A percentile compares a stretch with the other conserved stretches of the same genome.
phyloP scores from a whole-genome alignment of 2,329 filamentous ascomycete species.

The Exophiala lecanii-corni region DNA sequence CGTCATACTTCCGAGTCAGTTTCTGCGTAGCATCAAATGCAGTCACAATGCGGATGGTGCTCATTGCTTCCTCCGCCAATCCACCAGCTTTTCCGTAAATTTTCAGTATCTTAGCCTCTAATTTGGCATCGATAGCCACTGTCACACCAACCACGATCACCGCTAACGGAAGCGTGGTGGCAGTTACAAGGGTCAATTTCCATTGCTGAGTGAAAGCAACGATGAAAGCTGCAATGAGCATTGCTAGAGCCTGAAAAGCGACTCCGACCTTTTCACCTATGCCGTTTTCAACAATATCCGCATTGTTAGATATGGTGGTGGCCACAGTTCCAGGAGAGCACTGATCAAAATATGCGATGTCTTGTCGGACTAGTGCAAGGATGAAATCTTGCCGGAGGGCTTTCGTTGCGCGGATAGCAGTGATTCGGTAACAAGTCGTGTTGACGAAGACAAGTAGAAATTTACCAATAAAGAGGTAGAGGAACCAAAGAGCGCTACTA shows the following conservation, averaged over 20 bases:
- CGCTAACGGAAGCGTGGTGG: slow-evolving; percentile 45
- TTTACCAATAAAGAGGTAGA: slow-evolving; percentile 65
- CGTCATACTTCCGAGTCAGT: slow-evolving; percentile 28
- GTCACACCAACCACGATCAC: slow-evolving; percentile 23
- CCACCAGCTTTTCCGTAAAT: slow-evolving; percentile 40
- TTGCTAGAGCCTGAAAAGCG: slow-evolving; percentile 18
- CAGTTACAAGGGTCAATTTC: slow-evolving; percentile 41
- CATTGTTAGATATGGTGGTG: slow-evolving; percentile 26
- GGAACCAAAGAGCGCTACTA: slow-evolving; percentile 56
- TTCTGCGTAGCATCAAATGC: slow-evolving; percentile 35
- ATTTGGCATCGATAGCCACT: slow-evolving; percentile 22
- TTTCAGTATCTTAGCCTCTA: slow-evolving; percentile 25
- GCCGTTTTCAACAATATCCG: slow-evolving; percentile 23
- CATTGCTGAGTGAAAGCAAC: slow-evolving; percentile 35
- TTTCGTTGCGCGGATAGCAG: slow-evolving; percentile 29
- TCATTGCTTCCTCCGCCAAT: slow-evolving; percentile 47
- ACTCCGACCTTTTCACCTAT: slow-evolving; percentile 25
- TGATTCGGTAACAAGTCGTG: slow-evolving; percentile 49
- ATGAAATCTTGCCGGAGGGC: slow-evolving; percentile 25
- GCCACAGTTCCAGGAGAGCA: slow-evolving; percentile 24
- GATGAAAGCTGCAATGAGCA: slow-evolving; percentile 7
- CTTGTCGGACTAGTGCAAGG: slow-evolving; percentile 18
- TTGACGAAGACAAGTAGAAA: slow-evolving; percentile 45
- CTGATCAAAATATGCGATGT: slow-evolving; percentile 29
- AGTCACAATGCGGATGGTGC: slow-evolving; percentile 45